Evolutionary conservation across 1,284 basidiomycete species (phyloP).

Genomic region (Cryptococcus sp.): DNA sequence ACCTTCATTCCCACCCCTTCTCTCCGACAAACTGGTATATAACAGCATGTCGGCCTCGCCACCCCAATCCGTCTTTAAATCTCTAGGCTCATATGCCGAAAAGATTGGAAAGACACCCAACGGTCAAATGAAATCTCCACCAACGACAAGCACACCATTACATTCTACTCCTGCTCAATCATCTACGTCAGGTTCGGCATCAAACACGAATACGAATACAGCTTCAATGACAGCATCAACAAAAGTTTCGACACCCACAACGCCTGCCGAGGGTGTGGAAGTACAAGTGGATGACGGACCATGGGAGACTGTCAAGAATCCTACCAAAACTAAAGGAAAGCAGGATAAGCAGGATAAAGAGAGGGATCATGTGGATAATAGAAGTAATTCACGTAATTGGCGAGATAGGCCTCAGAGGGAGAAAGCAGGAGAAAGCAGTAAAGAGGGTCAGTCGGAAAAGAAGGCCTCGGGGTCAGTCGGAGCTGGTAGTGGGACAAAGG

Average conservation of each 20-base stretch:
- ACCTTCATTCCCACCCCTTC: slow-evolving; percentile 3
- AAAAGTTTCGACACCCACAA: slow-evolving; percentile 2
- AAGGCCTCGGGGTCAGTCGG: slow-evolving; percentile 1
- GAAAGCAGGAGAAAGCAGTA: slow-evolving; percentile 12
- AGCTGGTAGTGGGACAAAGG: not conserved
- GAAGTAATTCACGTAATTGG: slow-evolving; percentile 36
- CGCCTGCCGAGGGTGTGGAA: not conserved
- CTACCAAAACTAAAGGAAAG: slow-evolving; percentile 5
- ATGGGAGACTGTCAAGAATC: slow-evolving; percentile 39
- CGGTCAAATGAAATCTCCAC: not conserved
- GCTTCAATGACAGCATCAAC: not conserved
- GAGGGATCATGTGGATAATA: slow-evolving; percentile 15
- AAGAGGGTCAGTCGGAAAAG: slow-evolving; percentile 10
- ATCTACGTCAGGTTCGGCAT: slow-evolving; percentile 1
- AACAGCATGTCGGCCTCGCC: slow-evolving; percentile 14
- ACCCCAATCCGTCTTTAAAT: slow-evolving; percentile 37
- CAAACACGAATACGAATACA: slow-evolving; percentile 1
- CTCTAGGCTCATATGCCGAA: slow-evolving; percentile 45
- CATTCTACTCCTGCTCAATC: not conserved
- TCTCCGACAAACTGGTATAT: not conserved
- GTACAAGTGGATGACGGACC: slow-evolving; percentile 23
- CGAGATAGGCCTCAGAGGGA: slow-evolving; percentile 18
- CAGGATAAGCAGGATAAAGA: not conserved
- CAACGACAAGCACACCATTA: not conserved
- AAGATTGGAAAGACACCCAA: slow-evolving; percentile 30